Conservation (phyloP, 2,329 filamentous ascomycete species). For the Penicillium sumatraense region DNA sequence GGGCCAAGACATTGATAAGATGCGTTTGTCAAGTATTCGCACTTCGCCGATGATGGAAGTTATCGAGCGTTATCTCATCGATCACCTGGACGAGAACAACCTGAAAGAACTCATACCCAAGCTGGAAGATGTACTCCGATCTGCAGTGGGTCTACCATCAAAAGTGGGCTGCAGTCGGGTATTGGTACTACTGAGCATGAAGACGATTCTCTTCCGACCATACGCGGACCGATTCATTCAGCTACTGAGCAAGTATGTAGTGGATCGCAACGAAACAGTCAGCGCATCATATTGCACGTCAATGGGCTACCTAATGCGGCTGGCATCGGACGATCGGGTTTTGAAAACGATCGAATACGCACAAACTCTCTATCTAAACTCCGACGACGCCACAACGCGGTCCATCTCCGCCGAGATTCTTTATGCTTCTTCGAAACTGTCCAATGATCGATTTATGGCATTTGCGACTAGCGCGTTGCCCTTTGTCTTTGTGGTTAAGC, state of each 20-base stretch:
- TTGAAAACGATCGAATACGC: constrained; percentile 59
- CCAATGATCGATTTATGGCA: constrained; percentile 83
- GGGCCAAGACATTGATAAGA: constrained; percentile 86
- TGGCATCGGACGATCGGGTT: constrained; percentile 64
- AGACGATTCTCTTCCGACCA: constrained; percentile 73
- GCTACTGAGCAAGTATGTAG: constrained; percentile 76
- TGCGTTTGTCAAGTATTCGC: constrained; percentile 79
- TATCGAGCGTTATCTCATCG: constrained; percentile 79
- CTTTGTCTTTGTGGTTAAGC: constrained; percentile 84
- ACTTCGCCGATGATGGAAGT: constrained; percentile 90
- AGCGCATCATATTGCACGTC: constrained; percentile 86
- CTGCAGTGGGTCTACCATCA: constrained; percentile 85
- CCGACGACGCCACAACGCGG: constrained; percentile 76
- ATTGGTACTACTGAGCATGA: constrained; percentile 80
- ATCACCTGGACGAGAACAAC: constrained; percentile 77
- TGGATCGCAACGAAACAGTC: constrained; percentile 93
- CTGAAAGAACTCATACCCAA: constrained; percentile 74
- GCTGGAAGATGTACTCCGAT: constrained; percentile 80
- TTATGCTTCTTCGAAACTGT: constrained; percentile 80
- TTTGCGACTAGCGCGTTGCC: constrained; percentile 78
- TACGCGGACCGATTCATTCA: constrained; percentile 78
- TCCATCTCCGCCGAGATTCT: constrained; percentile 82
- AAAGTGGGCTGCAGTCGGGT: constrained; percentile 91
- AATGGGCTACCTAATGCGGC: constrained; percentile 78
- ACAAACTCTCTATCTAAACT: constrained; percentile 76